Conservation (phyloP, 495 filamentous ascomycete genomes). For the Parathielavia appendiculata region DNA sequence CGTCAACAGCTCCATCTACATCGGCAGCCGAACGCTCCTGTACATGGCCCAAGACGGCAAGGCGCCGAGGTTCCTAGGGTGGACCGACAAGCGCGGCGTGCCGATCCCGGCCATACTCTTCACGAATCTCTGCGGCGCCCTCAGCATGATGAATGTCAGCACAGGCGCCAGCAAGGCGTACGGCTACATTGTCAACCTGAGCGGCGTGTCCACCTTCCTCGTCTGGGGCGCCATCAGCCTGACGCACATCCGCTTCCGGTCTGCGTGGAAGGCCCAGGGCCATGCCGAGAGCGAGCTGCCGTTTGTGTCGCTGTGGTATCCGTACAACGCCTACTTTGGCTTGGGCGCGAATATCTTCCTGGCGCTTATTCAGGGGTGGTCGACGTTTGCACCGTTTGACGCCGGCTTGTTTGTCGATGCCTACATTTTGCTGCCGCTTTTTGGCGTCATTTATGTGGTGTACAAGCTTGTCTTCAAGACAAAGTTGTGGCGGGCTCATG, state of each 20-base stretch:
- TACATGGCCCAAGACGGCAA: constrained; percentile 62
- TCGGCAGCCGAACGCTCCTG: constrained; percentile 59
- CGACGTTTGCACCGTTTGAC: constrained; percentile 51
- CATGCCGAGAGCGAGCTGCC: constrained; percentile 49
- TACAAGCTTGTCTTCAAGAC: constrained; percentile 60
- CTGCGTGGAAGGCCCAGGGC: constrained; percentile 53
- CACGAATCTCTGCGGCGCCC: constrained; percentile 59
- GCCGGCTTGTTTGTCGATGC: constrained; percentile 58
- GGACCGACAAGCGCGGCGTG: constrained; percentile 58
- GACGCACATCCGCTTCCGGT: constrained; percentile 63
- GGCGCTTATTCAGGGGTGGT: constrained; percentile 59
- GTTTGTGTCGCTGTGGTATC: constrained; percentile 55
- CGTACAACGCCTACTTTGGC: constrained; percentile 58
- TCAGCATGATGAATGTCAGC: constrained; percentile 61
- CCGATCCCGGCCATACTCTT: constrained; percentile 59
- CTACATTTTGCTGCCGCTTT: constrained; percentile 64
- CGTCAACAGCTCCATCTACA: constrained; percentile 64
- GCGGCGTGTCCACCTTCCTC: constrained; percentile 58
- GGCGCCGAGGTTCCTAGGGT: constrained; percentile 60
- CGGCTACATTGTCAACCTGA: constrained; percentile 45
- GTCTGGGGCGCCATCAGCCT: constrained; percentile 63
- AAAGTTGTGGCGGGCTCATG: constrained; percentile 43
- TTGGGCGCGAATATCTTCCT: constrained; percentile 58
- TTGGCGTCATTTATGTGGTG: constrained; percentile 51
- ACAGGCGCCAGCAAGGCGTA: constrained; percentile 55